Evolutionary conservation across 768 basidiomycete species (phyloP), one percentile per base, ranked within the genome.

Genomic region (Chalciporus pseudorubinellus): DNA sequence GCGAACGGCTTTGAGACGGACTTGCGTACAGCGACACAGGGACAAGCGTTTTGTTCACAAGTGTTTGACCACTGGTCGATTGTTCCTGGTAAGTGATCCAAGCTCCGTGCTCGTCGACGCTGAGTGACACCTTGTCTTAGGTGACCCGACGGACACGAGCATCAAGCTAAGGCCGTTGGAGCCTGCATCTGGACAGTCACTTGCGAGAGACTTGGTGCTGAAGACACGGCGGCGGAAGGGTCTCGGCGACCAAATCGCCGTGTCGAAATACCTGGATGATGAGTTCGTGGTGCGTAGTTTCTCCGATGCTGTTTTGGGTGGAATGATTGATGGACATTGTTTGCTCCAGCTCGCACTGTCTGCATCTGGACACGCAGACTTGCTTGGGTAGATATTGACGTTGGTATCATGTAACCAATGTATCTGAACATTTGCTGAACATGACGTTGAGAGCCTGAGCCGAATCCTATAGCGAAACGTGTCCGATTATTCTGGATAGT

Each of bases 1-100:
- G 92, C 97, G 40, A 98, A 98, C 63, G 97, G 97, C 0, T 99
- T 99, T 69, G 97, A 99, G 76, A 97, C 95, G 4, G 97, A 99
- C 74, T 72, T 99, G 66, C 77, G 97, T 62, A 98, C 95, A 43
- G 93, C 97, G 42, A 99, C 97, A 21, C 93, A 97, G 71, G 97
- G 97, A 22, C 97, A 98, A 70, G 97, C 97, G n/a, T 98, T 98
- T 76, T 97, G 94, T 64, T 75, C 93, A 62, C 95, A 98, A 70
- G 84, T 92, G 56, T 99, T 98, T 70, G 95, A 98, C 69, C 97
- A 99, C 63, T 99, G 97, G 97, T 88, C 89, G 14, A 90, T 95
- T 63, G 95, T 98, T n/a, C 95, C 95, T 61, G 92, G 91, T 89
- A 65, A 57, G 83, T 73, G 44, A 51, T 3, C 16, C 19, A 39